Evolutionary conservation across 345 rosid species (phyloP).

Genomic region (Microcos paniculata): DNA sequence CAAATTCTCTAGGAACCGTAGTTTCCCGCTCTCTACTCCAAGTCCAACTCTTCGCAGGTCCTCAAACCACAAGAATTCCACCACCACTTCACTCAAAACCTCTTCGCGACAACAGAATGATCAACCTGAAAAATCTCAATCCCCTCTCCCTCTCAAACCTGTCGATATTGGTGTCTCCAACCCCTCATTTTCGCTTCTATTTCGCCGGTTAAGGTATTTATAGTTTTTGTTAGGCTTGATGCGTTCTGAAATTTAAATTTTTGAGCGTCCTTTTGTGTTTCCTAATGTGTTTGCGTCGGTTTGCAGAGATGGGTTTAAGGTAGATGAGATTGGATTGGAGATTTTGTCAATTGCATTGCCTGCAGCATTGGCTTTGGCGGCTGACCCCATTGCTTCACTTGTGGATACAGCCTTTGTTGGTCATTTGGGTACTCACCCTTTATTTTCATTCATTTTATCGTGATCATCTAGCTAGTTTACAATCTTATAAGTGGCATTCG

Average conservation of each 20-base stretch:
- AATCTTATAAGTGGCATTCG: background rate
- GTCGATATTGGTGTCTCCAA: slow-evolving; percentile 19
- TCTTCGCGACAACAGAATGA: slow-evolving; percentile 20
- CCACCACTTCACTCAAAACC: slow-evolving; percentile 23
- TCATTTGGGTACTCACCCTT: slow-evolving; percentile 55
- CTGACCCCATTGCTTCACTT: slow-evolving; percentile 82
- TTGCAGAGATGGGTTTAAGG: slow-evolving; percentile 40
- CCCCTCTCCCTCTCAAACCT: slow-evolving; percentile 15
- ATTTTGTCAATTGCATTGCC: slow-evolving; percentile 87
- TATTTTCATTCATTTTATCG: too few species aligned
- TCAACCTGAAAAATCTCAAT: slow-evolving; percentile 4
- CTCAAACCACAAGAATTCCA: slow-evolving; percentile 28
- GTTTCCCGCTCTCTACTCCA: slow-evolving; percentile 26
- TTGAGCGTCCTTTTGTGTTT: background rate
- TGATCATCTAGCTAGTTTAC: background rate
- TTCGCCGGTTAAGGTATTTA: slow-evolving; percentile 30
- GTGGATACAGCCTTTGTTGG: slow-evolving; percentile 91
- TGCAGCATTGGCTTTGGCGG: slow-evolving; percentile 90
- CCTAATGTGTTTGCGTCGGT: background rate
- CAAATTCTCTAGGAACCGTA: slow-evolving; percentile 13
- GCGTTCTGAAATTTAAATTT: background rate
- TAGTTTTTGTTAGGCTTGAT: background rate
- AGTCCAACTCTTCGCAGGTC: slow-evolving; percentile 30
- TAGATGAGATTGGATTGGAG: slow-evolving; percentile 63
- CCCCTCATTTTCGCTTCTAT: slow-evolving; percentile 23